Conservation (phyloP, 192 early-diverging fungal genomes). For the Coemansia erecta region DNA sequence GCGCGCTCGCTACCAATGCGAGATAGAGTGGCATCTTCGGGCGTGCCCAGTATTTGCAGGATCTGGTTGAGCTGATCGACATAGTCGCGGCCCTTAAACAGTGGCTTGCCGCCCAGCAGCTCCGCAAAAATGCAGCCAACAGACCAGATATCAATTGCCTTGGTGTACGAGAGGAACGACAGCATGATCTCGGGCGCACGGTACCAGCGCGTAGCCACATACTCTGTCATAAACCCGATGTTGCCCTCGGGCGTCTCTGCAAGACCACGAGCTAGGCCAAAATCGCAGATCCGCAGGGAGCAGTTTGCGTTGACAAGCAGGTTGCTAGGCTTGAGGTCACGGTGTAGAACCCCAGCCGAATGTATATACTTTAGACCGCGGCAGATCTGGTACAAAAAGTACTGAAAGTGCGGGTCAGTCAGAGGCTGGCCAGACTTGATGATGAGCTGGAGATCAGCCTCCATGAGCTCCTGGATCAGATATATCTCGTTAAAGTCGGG, state of each 20-base stretch:
- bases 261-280: slow-evolving; percentile 94
- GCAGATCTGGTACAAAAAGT: slow-evolving; percentile 97
- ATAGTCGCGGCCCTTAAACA: slow-evolving; percentile 96
- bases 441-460: slow-evolving; percentile 97
- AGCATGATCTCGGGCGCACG: slow-evolving; percentile 98
- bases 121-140: slow-evolving; percentile 99
- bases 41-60: slow-evolving; percentile 89
- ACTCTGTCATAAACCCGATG: slow-evolving; percentile 98
- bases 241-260: slow-evolving; percentile 76
- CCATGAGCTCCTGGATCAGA: slow-evolving; percentile 98
- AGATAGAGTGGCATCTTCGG: slow-evolving; percentile 83
- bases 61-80: slow-evolving; percentile 99
- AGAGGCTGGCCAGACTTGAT: slow-evolving; percentile 91
- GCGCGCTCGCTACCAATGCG: slow-evolving; percentile 93
- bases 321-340: slow-evolving; percentile 96
- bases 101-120: slow-evolving; percentile 85
- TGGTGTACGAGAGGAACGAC: slow-evolving; percentile 96
- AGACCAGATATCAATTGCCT: slow-evolving; percentile 99
- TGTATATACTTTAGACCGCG: slow-evolving; percentile 99
- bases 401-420: slow-evolving; percentile 96
- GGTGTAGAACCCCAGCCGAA: slow-evolving; percentile 94
- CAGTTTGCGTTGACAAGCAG: slow-evolving; percentile 89
- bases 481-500: slow-evolving; percentile 93
- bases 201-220: slow-evolving; percentile 99
- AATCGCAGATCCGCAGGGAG: slow-evolving; percentile 96